phyloP scores from a whole-genome alignment of 2,329 filamentous ascomycete genomes.

The Aspergillus sergii region DNA sequence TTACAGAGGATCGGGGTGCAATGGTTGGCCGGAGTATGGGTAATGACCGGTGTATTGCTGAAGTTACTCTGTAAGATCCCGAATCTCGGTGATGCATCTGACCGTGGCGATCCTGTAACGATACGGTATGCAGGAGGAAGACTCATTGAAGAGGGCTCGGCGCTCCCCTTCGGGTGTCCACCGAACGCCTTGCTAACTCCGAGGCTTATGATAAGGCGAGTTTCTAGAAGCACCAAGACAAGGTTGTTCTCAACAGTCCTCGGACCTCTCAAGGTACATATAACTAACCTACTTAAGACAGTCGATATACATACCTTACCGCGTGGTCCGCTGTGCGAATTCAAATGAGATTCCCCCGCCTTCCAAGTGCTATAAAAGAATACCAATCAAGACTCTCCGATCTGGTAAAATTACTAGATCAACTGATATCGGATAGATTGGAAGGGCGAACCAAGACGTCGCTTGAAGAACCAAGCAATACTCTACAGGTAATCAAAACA shows the following conservation, averaged over 20 bases:
- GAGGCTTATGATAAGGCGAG: conserved; percentile 10
- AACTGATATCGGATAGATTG: not conserved
- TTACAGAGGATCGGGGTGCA: not conserved
- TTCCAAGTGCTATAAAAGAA: not conserved
- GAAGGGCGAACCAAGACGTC: not conserved
- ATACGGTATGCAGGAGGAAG: not conserved
- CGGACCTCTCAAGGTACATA: not conserved
- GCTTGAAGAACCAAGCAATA: not conserved
- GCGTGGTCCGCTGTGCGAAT: not conserved
- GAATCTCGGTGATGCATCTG: not conserved
- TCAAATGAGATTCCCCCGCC: not conserved
- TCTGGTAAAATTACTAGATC: not conserved
- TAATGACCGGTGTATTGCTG: not conserved
- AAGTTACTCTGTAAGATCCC: not conserved
- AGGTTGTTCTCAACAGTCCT: not conserved
- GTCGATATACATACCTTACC: not conserved
- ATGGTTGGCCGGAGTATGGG: not conserved
- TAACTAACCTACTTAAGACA: not conserved
- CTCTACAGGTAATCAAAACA: not conserved
- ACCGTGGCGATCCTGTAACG: not conserved
- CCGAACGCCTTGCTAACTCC: conserved; percentile 9
- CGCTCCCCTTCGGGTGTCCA: conserved; percentile 2
- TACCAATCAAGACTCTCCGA: not conserved
- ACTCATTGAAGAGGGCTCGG: not conserved
- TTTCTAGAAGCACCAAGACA: not conserved